Evolutionary conservation across 139 green algal genomes (phyloP).

Genomic region (Ettlia oleoabundans): DNA sequence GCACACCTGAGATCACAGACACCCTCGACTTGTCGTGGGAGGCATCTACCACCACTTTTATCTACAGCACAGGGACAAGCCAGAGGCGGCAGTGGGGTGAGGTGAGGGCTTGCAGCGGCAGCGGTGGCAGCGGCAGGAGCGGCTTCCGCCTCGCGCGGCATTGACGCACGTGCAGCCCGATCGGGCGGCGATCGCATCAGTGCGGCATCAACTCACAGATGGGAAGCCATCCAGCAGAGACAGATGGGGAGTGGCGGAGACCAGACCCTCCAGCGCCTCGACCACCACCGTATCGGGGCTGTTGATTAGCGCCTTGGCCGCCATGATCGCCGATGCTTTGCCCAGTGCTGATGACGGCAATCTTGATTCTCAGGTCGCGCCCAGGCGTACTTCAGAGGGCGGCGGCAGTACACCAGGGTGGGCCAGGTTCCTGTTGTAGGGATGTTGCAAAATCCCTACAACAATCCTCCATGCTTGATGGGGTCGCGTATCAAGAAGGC

Average conservation of each 20-base stretch:
- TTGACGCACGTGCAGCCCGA: neutral
- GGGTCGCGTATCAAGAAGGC: too few species aligned
- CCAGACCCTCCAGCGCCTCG: slow-evolving; percentile 58
- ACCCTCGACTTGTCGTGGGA: slow-evolving; percentile 48
- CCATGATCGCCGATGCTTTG: neutral
- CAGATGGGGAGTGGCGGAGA: slow-evolving; percentile 33
- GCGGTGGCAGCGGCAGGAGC: neutral
- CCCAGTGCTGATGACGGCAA: too few species aligned
- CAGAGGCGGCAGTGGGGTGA: neutral
- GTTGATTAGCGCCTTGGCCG: slow-evolving; percentile 49
- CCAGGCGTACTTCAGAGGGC: too few species aligned
- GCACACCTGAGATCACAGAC: slow-evolving; percentile 63
- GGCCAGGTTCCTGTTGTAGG: too few species aligned
- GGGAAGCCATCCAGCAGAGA: slow-evolving; percentile 62
- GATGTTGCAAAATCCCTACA: too few species aligned
- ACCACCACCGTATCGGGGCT: slow-evolving; percentile 33
- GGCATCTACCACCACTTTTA: slow-evolving; percentile 58
- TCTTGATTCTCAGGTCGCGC: too few species aligned
- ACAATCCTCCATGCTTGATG: too few species aligned
- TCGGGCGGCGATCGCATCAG: neutral
- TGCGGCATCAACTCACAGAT: slow-evolving; percentile 25
- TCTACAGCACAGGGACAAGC: too few species aligned
- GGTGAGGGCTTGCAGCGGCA: too few species aligned
- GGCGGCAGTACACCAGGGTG: too few species aligned
- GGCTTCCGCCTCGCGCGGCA: neutral